Base-by-base conservation (phyloP, 441 rosid genomes). In the Viola pubescens region DNA sequence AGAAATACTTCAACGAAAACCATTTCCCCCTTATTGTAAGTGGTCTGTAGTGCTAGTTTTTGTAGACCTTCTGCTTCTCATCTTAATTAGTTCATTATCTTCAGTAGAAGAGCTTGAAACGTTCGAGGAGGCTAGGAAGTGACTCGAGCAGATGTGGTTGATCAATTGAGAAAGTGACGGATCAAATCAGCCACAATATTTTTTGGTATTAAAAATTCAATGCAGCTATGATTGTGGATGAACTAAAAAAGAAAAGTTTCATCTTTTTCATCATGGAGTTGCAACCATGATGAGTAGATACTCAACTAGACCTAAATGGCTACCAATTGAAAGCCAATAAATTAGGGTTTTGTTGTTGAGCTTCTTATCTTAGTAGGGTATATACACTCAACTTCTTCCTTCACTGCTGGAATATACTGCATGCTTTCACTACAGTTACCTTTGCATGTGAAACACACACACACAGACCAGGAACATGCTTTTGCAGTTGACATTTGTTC, bases 271-370 rank as follows among this genome's bases (percentile, higher is more conserved):
- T 62, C 34, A 26, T 26, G 34, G 34, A 26, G 34, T 1, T 26
- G 34, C 34, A 26, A 26, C 34, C 37, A 50, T 66, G 66, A 71
- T 70, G 81, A 73, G 58, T 68, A 68, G 81, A 70, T 55, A 49
- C 59, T 67, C 78, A 59, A 68, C 73, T 70, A 63, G 56, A 19
- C 26, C 45, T 16, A 41, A 61, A 55, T 56, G 54, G 37, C 46
- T 45, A n/a, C 44, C 34, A 14, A 49, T 42, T 48, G 6, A 40
- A 45, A 37, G 48, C 9, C 9, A 3, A 7, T 5, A 47, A 4
- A 1, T 5, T 8, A 9, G 14, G 59, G 34, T 26, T 40, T 59
- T 39, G 43, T 48, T 45, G 46, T 16, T n/a, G 34, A 11, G 26
- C 12, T 40, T 66, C 48, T 41, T 56, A 47, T 34, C 41, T 11